Evolutionary conservation across 768 basidiomycete species (phyloP).

Genomic region (Leccinum broughii): DNA sequence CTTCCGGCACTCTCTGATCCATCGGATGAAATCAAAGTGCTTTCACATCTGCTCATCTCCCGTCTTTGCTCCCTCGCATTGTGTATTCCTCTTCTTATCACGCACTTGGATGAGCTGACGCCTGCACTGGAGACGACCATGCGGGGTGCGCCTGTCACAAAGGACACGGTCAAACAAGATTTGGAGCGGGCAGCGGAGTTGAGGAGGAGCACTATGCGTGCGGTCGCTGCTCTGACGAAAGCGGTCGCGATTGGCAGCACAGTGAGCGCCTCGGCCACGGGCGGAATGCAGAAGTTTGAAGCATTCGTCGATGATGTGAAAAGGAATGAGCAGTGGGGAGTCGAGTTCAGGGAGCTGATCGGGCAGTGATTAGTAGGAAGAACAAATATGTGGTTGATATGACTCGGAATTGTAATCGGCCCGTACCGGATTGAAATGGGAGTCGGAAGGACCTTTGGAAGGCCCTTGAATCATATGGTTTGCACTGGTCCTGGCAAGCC

Average conservation of each 20-base stretch:
- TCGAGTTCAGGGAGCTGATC: slow-evolving; percentile 51
- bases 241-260: slow-evolving; percentile 60
- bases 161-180: slow-evolving; percentile 96
- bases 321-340: slow-evolving; percentile 64
- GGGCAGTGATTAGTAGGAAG: slow-evolving; percentile 21
- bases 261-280: slow-evolving; percentile 32
- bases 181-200: slow-evolving; percentile 86
- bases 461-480: neutral
- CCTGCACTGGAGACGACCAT: slow-evolving; percentile 85
- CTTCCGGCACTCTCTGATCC: slow-evolving; percentile 83
- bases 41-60: slow-evolving; percentile 94
- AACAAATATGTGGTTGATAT: neutral
- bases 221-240: slow-evolving; percentile 83
- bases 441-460: slow-evolving; percentile 16
- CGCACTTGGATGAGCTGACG: slow-evolving; percentile 81
- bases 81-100: slow-evolving; percentile 36
- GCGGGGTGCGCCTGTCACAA: slow-evolving; percentile 84
- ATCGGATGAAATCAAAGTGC: slow-evolving; percentile 95
- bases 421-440: neutral
- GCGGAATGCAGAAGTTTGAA: slow-evolving; percentile 60
- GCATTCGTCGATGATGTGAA: slow-evolving; percentile 72
- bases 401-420: neutral
- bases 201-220: slow-evolving; percentile 86
- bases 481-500: neutral
- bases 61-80: slow-evolving; percentile 77